Evolutionary conservation across 371 early-diverging fungal species (phyloP).

Genomic region (Mortierella sp.): DNA sequence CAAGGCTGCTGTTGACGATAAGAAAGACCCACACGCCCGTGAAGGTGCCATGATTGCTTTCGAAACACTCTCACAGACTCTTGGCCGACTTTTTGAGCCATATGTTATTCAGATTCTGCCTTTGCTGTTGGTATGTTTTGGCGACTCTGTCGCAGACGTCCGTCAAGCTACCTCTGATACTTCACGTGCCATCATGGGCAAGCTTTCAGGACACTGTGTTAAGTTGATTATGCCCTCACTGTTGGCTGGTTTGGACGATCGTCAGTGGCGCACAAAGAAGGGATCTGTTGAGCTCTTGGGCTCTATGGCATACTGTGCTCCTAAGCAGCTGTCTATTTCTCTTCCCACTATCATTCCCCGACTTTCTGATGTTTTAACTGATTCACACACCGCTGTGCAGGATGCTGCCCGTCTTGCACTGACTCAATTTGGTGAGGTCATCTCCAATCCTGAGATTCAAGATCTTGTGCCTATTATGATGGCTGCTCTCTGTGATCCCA

Average conservation of each 20-base stretch:
- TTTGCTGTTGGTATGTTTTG: slow-evolving; percentile 86
- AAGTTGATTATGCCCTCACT: slow-evolving; percentile 94
- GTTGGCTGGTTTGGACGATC: slow-evolving; percentile 87
- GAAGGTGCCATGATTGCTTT: slow-evolving; percentile 97
- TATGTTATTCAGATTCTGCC: slow-evolving; percentile 96
- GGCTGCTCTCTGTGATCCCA: slow-evolving; percentile 92
- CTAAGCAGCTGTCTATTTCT: slow-evolving; percentile 92
- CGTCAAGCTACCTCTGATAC: slow-evolving; percentile 95
- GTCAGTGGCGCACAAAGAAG: slow-evolving; percentile 96
- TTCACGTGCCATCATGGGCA: slow-evolving; percentile 95
- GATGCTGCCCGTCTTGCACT: slow-evolving; percentile 91
- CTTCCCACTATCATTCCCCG: slow-evolving; percentile 95
- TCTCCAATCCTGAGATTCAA: slow-evolving; percentile 97
- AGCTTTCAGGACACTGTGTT: slow-evolving; percentile 96
- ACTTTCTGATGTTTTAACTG: slow-evolving; percentile 90
- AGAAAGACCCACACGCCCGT: slow-evolving; percentile 77
- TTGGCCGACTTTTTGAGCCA: slow-evolving; percentile 98
- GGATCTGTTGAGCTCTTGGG: slow-evolving; percentile 96
- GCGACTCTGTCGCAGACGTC: slow-evolving; percentile 88
- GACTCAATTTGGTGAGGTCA: slow-evolving; percentile 91
- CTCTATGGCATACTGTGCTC: slow-evolving; percentile 96
- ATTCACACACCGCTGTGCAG: slow-evolving; percentile 94
- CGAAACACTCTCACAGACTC: slow-evolving; percentile 86
- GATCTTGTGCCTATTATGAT: slow-evolving; percentile 88
- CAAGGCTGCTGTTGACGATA: slow-evolving; percentile 87